Base-by-base conservation (phyloP, 1,284 basidiomycete species). In the Athelia psychrophila region DNA sequence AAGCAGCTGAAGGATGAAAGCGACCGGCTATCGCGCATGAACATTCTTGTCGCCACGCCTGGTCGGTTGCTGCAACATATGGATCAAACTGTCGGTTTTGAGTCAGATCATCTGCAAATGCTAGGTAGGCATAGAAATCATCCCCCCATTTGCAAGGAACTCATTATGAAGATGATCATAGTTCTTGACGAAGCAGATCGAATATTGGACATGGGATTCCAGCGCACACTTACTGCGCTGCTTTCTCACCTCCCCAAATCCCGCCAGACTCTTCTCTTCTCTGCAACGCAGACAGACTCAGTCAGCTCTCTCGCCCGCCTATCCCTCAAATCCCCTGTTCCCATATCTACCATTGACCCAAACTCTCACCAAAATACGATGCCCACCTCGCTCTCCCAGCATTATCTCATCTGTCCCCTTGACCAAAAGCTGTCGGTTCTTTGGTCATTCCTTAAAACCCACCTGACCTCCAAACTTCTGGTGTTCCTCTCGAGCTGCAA, bases 141-240 rank as follows among this genome's bases (percentile, higher is more conserved):
- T 49, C 20, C 25, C 38, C 45, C 40, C n/a, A n/a, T n/a, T n/a
- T n/a, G n/a, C 24, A 18, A 40, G 38, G 38, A 10, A 51, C 12
- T 13, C 47, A 24, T 48, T n/a, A n/a, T n/a, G 33, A 44, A 12
- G 25, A 48, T 45, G 25, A 35, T 47, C 50, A 16, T 57, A 93
- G 94, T 98, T 2, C 84, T 99, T 18, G 95, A 99, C 65, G 95
- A 99, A 76, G 95, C 95, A 1, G 95, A 99, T 66, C 86, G 96
- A 27, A 93, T 98, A 49, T 82, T 98, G 23, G 96, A 98, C 67
- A 93, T 98, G 89, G 96, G 95, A 15, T 98, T 98, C 71, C 78
- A 90, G 9, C 85, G 87, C 30, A 94, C 95, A 0, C 76, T 98
- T 2, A 86, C 94, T 32, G 96, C 96, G 1, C 88, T 98, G 52